Conservation (phyloP, 164 flowering plant genomes). For the Nymphaea colorata region DNA sequence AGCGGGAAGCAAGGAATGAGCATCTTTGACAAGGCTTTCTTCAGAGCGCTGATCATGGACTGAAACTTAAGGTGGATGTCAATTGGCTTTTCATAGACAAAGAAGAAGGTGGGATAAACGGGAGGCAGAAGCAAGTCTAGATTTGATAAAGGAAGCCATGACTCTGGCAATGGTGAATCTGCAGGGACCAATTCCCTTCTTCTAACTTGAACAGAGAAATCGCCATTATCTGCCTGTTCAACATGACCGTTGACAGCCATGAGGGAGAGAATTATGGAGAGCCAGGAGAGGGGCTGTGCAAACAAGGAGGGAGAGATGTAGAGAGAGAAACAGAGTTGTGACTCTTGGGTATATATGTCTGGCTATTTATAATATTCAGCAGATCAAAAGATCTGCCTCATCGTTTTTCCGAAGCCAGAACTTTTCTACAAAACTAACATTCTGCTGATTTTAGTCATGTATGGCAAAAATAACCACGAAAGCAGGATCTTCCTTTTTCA, state of each 20-base stretch:
- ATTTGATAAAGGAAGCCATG: constrained; percentile 34
- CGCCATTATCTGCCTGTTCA: neutral
- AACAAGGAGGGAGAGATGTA: too few relatives aligned
- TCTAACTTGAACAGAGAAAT: constrained; percentile 12
- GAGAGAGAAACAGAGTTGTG: too few relatives aligned
- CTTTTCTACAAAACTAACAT: too few relatives aligned
- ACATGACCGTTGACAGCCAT: neutral
- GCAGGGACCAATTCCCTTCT: constrained; percentile 24
- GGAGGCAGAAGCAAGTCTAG: constrained; percentile 37
- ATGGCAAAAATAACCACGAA: too few relatives aligned
- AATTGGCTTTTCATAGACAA: constrained; percentile 19
- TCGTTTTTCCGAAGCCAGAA: too few relatives aligned
- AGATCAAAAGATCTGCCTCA: too few relatives aligned
- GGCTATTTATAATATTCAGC: too few relatives aligned
- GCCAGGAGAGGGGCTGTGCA: too few relatives aligned
- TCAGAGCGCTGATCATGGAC: constrained; percentile 11
- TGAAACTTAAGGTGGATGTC: neutral
- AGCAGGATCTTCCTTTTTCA: too few relatives aligned
- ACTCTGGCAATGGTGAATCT: constrained; percentile 28
- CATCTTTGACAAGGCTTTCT: constrained; percentile 14
- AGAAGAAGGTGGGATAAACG: constrained; percentile 26
- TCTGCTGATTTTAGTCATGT: too few relatives aligned
- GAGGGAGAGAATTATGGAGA: too few relatives aligned
- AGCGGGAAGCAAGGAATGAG: constrained; percentile 20
- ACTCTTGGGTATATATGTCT: too few relatives aligned